These are phyloP conservation scores for Boletus bicolor DNA, from an alignment of 768 basidiomycete species.

Conservation along the genomic window DNA sequence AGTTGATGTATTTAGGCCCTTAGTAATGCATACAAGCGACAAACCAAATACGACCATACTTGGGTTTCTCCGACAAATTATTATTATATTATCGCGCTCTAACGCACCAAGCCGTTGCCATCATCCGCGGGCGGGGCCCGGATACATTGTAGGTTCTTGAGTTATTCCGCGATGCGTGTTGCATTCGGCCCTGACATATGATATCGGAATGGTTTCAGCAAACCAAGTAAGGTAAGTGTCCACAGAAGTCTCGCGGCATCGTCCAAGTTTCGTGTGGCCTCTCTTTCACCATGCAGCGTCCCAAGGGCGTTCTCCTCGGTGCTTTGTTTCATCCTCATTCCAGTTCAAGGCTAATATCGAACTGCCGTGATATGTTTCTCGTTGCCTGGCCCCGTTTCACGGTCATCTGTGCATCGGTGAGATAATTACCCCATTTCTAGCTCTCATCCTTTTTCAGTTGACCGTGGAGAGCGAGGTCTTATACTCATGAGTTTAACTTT, in stretches of 20 bases:
- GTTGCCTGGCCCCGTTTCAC: background rate
- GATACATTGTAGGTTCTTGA: background rate
- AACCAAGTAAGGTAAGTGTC: background rate
- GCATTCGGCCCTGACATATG: background rate
- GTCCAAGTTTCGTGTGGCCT: background rate
- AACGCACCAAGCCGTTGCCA: too few relatives aligned
- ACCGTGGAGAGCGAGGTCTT: constrained; percentile 2
- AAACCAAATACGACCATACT: too few relatives aligned
- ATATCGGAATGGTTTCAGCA: too few relatives aligned
- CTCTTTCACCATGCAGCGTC: background rate
- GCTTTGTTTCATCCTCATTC: background rate
- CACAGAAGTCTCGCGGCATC: background rate
- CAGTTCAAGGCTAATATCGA: background rate
- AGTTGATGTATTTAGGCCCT: background rate
- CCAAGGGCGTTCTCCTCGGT: background rate
- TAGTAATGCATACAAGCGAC: too few relatives aligned
- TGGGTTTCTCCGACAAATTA: too few relatives aligned
- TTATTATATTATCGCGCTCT: too few relatives aligned
- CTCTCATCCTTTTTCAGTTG: background rate
- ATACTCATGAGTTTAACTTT: background rate
- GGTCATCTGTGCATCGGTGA: background rate
- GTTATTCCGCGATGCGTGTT: background rate
- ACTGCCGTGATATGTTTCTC: background rate
- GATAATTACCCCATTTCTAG: background rate
- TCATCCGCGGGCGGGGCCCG: too few relatives aligned